These are phyloP conservation scores for Paramecium caudatum DNA, from an alignment of 73 alveolate genomes.

Conservation along the genomic window DNA sequence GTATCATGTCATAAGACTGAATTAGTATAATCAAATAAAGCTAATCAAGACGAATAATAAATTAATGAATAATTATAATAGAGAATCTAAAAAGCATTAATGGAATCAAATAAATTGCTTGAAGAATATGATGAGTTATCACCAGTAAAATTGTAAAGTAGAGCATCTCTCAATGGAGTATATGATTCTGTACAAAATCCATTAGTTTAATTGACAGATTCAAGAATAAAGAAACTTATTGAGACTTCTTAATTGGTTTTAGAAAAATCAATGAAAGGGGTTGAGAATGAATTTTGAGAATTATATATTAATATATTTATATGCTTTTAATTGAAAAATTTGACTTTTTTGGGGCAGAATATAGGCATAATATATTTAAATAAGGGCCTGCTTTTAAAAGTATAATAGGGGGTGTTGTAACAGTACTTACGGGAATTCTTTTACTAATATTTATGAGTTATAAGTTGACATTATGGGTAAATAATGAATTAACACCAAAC, in stretches of 20 bases:
- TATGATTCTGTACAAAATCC: conserved; percentile 40
- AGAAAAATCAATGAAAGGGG: conserved; percentile 19
- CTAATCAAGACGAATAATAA: neutral
- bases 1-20: neutral
- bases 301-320: no score
- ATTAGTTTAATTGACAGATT: neutral
- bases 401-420: no score
- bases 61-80: neutral
- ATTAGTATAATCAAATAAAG: neutral
- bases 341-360: no score
- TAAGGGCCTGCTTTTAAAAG: no score
- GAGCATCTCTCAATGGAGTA: neutral
- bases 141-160: conserved; percentile 5
- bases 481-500: no score
- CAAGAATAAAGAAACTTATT: conserved; percentile 6
- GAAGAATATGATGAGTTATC: neutral
- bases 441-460: no score
- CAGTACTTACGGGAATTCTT: no score
- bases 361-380: no score
- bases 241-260: neutral
- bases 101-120: neutral
- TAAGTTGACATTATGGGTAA: no score
- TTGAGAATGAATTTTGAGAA: no score
- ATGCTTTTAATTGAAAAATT: no score
- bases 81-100: neutral